phyloP scores from a whole-genome alignment of 2,329 filamentous ascomycete species.

The Cordyceps militaris region DNA sequence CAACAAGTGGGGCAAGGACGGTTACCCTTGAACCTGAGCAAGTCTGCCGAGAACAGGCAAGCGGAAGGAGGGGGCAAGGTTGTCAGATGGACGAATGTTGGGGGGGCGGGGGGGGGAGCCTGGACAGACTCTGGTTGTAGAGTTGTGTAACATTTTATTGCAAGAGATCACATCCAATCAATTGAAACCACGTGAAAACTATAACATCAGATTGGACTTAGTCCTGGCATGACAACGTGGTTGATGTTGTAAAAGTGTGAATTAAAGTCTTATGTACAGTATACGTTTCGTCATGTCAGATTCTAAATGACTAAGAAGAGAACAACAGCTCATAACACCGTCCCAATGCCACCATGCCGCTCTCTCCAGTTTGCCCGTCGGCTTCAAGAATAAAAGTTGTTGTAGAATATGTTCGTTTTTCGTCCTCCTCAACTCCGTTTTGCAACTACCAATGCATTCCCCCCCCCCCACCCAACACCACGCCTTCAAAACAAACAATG shows the following conservation, averaged over 20 bases:
- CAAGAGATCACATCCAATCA: too few relatives aligned
- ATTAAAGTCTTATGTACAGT: background rate
- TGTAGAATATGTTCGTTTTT: background rate
- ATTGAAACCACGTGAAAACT: too few relatives aligned
- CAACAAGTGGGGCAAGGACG: constrained; percentile 99
- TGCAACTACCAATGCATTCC: background rate
- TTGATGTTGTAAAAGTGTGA: background rate
- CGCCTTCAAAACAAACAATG: constrained; percentile 7
- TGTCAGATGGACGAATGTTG: background rate
- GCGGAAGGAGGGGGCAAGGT: background rate
- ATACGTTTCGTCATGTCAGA: constrained; percentile 2
- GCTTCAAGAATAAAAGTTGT: background rate
- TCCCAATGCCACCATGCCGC: background rate
- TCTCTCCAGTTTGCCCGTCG: background rate
- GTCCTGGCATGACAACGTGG: background rate
- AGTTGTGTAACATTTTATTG: constrained; percentile 8
- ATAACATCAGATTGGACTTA: background rate
- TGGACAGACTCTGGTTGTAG: constrained; percentile 1
- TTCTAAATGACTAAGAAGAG: background rate
- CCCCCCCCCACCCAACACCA: too few relatives aligned
- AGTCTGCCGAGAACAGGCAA: background rate
- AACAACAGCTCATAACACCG: constrained; percentile 5
- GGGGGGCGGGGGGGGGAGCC: background rate
- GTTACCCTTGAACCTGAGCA: constrained; percentile 53
- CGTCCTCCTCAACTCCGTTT: background rate